Percentiles rank a stretch among this genome's conserved stretches.
Evolutionary conservation across 345 rosid genomes (phyloP).

Genomic region (Acer campestre): DNA sequence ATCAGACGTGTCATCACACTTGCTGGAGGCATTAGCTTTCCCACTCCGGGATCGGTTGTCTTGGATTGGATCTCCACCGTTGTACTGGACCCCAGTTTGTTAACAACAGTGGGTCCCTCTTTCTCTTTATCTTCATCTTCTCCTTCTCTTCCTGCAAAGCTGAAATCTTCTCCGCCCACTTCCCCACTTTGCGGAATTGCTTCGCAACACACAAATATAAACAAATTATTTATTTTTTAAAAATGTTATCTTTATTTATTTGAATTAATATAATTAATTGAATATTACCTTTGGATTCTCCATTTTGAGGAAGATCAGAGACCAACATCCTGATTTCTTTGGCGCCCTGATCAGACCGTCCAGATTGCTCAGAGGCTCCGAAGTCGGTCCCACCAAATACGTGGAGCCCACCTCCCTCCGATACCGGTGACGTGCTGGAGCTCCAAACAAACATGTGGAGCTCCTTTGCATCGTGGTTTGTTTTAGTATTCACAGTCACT

Average conservation of each 20-base stretch:
- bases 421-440: slow-evolving; percentile 89
- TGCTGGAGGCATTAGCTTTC: slow-evolving; percentile 79
- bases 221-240: not conserved
- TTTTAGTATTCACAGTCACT: slow-evolving; percentile 37
- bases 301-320: slow-evolving; percentile 71
- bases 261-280: not conserved
- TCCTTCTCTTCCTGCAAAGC: slow-evolving; percentile 55
- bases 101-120: slow-evolving; percentile 46
- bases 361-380: slow-evolving; percentile 63
- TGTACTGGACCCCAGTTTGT: slow-evolving; percentile 61
- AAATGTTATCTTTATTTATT: not conserved
- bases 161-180: slow-evolving; percentile 52
- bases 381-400: slow-evolving; percentile 67
- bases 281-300: slow-evolving; percentile 64
- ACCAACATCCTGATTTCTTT: slow-evolving; percentile 94
- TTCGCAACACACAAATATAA: slow-evolving; percentile 20
- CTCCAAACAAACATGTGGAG: slow-evolving; percentile 99
- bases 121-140: slow-evolving; percentile 49
- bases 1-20: slow-evolving; percentile 95
- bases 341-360: slow-evolving; percentile 82
- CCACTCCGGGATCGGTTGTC: slow-evolving; percentile 31
- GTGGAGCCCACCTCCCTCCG: slow-evolving; percentile 74
- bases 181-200: slow-evolving; percentile 51
- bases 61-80: slow-evolving; percentile 66
- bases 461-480: slow-evolving; percentile 80